These are phyloP conservation scores for Hordeum vulgare DNA, from an alignment of 176 grass and related monocot genomes.

Conservation along the genomic window MorexV3_pseudomolecules_assembly NC_058518.1:416714037-416714536, in stretches of 20 bases:
- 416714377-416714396: slow-evolving; percentile 67
- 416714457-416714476: slow-evolving; percentile 78
- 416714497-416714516: slow-evolving; percentile 62
- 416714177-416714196: background rate
- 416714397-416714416: slow-evolving; percentile 93
- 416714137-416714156: slow-evolving; percentile 44
- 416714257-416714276: slow-evolving; percentile 58
- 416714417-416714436: slow-evolving; percentile 81
- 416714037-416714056: slow-evolving; percentile 82
- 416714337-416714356: slow-evolving; percentile 80
- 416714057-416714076: slow-evolving; percentile 65
- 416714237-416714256: slow-evolving; percentile 63
- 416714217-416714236: slow-evolving; percentile 66
- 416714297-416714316: slow-evolving; percentile 47
- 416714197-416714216: background rate
- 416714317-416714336: slow-evolving; percentile 69
- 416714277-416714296: slow-evolving; percentile 44
- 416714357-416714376: slow-evolving; percentile 38
- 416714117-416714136: slow-evolving; percentile 73
- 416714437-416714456: slow-evolving; percentile 80
- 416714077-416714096: slow-evolving; percentile 61
- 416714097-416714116: slow-evolving; percentile 56
- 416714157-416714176: background rate
- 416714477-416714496: slow-evolving; percentile 67
- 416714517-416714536: slow-evolving; percentile 62